Evolutionary conservation across 352 stramenopile genomes (phyloP), one percentile per base, ranked within the genome.

Genomic region (Saprolegnia parasitica): DNA sequence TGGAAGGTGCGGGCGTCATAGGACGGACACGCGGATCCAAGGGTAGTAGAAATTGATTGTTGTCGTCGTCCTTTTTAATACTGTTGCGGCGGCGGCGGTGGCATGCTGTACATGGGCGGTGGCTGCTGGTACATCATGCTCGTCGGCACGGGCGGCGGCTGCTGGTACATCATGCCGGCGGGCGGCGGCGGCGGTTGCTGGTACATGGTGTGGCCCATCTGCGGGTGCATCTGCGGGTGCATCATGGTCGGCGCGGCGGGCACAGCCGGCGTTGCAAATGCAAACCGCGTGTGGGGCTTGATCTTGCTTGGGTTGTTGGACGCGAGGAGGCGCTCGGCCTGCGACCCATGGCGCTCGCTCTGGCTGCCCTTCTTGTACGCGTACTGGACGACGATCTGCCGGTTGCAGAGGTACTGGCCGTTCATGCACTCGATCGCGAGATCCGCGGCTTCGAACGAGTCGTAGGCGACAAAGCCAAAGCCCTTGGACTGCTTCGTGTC

Each of bases 381-480:
- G 81, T 99, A 99, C 77, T 99, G 93, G 11, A 99, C 97, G 40
- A 97, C 84, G 72, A 99, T 98, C 74, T 98, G 95, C 8, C 96
- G 81, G 76, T 99, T 99, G 76, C 95, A 98, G 52, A 99, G 78
- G 76, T 96, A 99, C 79, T 99, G 97, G 56, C 92, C 92, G 79
- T 99, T 95, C 98, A 99, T 99, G 77, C 95, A 99, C 77, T 99
- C 97, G 76, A 99, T 99, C 15, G 97, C 98, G 21, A 98, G 81
- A 76, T 99, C 98, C 10, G 91, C 88, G 0, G 97, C 91, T 74
- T 99, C 96, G 71, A 99, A 99, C 20, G 84, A 88, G 77, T 99
- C 96, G 68, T 97, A 99, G 68, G 80, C 91, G 10, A 99, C 90
- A 78, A 99, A 99, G 0, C 94, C 97, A 77, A 98, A 99, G 54